phyloP scores from a whole-genome alignment of 78 protist genomes.

The Isochrysis galbana region DNA sequence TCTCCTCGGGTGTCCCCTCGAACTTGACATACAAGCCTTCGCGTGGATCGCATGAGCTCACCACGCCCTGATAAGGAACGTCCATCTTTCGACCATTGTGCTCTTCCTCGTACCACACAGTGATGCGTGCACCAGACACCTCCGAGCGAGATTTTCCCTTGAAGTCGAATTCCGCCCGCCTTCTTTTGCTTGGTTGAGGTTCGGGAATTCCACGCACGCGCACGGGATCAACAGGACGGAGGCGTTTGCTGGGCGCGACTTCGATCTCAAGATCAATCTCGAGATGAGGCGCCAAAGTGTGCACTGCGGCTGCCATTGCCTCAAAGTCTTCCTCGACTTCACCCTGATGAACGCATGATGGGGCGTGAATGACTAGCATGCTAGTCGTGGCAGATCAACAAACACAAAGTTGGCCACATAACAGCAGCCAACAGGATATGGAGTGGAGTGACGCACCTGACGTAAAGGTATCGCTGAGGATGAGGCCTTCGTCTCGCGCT shows the following conservation, averaged over 20 bases:
- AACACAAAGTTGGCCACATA: too few species aligned
- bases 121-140: constrained; percentile 15
- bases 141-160: constrained; percentile 9
- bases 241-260: neutral
- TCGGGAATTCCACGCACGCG: neutral
- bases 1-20: neutral
- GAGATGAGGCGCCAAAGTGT: neutral
- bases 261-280: neutral
- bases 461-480: neutral
- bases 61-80: constrained; percentile 1
- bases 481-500: neutral
- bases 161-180: constrained; percentile 3
- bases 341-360: too few species aligned
- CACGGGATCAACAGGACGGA: neutral
- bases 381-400: too few species aligned
- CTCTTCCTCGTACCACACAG: constrained; percentile 25
- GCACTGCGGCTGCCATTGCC: neutral
- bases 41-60: neutral
- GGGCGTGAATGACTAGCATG: too few species aligned
- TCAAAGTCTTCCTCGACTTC: constrained; percentile 9
- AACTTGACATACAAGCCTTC: constrained; percentile 1
- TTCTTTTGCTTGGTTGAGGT: neutral
- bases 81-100: constrained; percentile 4
- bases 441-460: too few species aligned
- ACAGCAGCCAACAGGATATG: too few species aligned